Evolutionary conservation across 2,329 filamentous ascomycete species (phyloP).

Genomic region (Hypoxylon sp.): DNA sequence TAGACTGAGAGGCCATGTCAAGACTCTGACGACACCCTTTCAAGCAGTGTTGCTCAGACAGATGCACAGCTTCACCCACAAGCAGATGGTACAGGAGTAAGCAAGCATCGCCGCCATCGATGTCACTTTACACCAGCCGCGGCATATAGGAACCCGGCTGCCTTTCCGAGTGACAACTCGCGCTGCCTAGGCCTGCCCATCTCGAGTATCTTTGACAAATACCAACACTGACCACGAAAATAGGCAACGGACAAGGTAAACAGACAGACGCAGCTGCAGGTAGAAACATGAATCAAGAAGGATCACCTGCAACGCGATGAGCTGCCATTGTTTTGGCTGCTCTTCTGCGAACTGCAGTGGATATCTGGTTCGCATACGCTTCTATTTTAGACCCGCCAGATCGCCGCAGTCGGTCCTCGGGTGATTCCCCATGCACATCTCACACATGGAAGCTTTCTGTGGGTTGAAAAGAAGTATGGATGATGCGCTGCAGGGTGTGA

Average conservation of each 20-base stretch:
- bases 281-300: conserved; percentile 16
- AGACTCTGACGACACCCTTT: conserved; percentile 16
- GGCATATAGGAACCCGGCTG: conserved; percentile 8
- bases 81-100: conserved; percentile 1
- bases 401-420: conserved; percentile 12
- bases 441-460: conserved; percentile 28
- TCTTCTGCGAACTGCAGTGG: too few relatives aligned
- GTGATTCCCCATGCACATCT: conserved; percentile 30
- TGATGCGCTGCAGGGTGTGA: conserved; percentile 33
- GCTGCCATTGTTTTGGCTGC: too few relatives aligned
- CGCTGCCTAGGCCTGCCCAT: conserved; percentile 1
- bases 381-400: conserved; percentile 29
- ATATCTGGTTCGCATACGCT: too few relatives aligned
- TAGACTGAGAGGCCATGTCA: conserved; percentile 5
- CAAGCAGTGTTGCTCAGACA: conserved; percentile 7
- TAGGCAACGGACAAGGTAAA: neutral
- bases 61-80: too few relatives aligned
- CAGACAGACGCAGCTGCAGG: neutral
- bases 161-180: conserved; percentile 17
- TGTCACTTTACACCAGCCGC: neutral
- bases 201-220: neutral
- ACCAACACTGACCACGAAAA: neutral
- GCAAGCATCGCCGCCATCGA: conserved; percentile 2
- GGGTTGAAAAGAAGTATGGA: conserved; percentile 33
- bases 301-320: conserved; percentile 15